Evolutionary conservation across 1,284 basidiomycete genomes (phyloP), one percentile per base, ranked within the genome.

Genomic region (Lentinus polychrous): DNA sequence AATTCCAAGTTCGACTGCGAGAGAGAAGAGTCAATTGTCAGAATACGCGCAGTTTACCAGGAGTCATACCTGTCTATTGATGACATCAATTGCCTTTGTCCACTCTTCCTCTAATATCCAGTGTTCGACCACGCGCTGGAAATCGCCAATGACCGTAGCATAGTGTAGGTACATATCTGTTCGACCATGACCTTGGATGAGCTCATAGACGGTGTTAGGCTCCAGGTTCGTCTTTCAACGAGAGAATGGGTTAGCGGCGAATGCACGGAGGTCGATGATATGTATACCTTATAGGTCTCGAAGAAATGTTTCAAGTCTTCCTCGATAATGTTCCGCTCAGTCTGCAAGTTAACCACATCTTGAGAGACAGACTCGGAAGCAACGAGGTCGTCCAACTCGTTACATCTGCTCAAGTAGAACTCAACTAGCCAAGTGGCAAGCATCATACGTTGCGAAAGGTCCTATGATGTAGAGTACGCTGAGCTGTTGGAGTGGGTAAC

Each of bases 341-440:
- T 76, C 45, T 81, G 76, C 34, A 97, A 70, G 60, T 94, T 95
- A 48, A 94, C 88, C 4, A 90, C 86, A 55, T 96, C 91, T 45
- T 88, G 83, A 2, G 86, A 86, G 2, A 87, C 80, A 1, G 85
- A 86, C 66, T 94, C 91, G 0, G 94, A 85, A 0, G 83, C 86
- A 39, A 87, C 78, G 14, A 91, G 71, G 60, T 99, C 96, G 62
- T 99, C 96, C 43, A 98, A 74, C 55, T 95, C 91, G 60, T 97
- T 95, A 65, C 93, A 93, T 71, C 96, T 98, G 68, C 86, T 89
- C 18, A 99, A 79, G 63, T 94, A 98, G 56, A 99, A 94, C 66
- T 99, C 96, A 24, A 96, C 86, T 6, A 99, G 83, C 96, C 96
- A 99, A 0, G 94, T 98, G 1, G 96, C 94, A 7, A 99, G 74